phyloP scores from a whole-genome alignment of 2,329 filamentous ascomycete species.

The Colletotrichum sansevieriae region DNA sequence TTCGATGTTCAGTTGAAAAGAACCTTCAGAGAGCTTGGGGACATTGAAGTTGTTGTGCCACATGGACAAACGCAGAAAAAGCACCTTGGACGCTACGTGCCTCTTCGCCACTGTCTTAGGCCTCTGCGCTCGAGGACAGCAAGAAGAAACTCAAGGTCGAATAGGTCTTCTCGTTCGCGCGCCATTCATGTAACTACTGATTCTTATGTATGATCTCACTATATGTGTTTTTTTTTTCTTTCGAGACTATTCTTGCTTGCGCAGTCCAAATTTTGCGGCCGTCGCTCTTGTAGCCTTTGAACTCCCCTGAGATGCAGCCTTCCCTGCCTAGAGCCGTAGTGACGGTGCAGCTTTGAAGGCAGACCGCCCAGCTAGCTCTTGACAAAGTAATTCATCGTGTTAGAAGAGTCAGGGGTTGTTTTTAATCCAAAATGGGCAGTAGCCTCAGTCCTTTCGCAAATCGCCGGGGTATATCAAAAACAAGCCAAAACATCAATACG shows the following conservation, averaged over 20 bases:
- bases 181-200: too few relatives aligned
- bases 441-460: constrained; percentile 18
- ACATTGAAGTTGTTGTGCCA: too few relatives aligned
- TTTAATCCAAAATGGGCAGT: background rate
- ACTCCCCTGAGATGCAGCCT: constrained; percentile 14
- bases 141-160: too few relatives aligned
- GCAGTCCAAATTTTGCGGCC: constrained; percentile 31
- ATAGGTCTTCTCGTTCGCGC: too few relatives aligned
- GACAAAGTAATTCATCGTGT: background rate
- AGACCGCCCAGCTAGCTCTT: background rate
- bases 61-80: too few relatives aligned
- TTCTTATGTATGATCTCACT: background rate
- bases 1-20: too few relatives aligned
- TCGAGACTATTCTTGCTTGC: constrained; percentile 33
- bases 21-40: too few relatives aligned
- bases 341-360: background rate
- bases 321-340: background rate
- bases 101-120: too few relatives aligned
- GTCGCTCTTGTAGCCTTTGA: background rate
- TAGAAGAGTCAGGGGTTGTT: background rate
- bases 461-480: constrained; percentile 41
- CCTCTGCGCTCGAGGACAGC: too few relatives aligned
- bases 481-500: constrained; percentile 11
- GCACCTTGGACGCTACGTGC: too few relatives aligned
- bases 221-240: background rate